A percentile compares a stretch with the other conserved stretches of the same genome.
These are phyloP conservation scores for Cladobotryum protrusum DNA, from an alignment of 2,329 filamentous ascomycete genomes.

Conservation along the genomic window DNA sequence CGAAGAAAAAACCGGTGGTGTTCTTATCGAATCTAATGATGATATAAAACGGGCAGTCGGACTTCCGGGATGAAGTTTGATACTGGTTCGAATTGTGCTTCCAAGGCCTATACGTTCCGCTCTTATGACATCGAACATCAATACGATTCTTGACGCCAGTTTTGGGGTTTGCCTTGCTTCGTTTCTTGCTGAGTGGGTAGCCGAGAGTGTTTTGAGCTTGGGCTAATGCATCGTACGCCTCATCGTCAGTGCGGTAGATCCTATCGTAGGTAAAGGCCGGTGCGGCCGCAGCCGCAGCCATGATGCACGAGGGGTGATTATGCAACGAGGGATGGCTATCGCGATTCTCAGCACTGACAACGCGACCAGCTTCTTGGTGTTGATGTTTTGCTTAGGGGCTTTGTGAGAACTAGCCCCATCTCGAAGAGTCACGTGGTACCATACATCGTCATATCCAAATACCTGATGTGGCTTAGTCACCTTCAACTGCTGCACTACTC, in stretches of 20 bases:
- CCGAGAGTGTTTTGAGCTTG: background rate
- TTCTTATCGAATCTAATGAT: constrained; percentile 4
- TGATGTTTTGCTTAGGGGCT: constrained; percentile 1
- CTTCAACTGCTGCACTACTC: background rate
- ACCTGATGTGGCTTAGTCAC: too few relatives aligned
- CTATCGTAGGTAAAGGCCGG: background rate
- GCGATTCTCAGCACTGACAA: background rate
- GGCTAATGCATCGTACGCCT: background rate
- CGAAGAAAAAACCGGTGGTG: background rate
- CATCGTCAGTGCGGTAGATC: constrained; percentile 2
- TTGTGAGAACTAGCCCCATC: too few relatives aligned
- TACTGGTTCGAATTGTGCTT: background rate
- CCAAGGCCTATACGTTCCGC: background rate
- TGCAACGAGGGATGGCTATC: background rate
- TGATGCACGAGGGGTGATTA: background rate
- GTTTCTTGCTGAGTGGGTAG: background rate
- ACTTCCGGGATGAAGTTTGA: background rate
- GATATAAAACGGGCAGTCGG: background rate
- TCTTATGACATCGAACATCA: background rate
- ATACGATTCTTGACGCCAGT: constrained; percentile 1
- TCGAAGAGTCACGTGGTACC: too few relatives aligned
- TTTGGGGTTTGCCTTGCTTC: background rate
- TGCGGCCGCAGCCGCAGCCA: background rate
- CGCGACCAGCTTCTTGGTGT: constrained; percentile 1
- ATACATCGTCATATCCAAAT: too few relatives aligned